phyloP scores from a whole-genome alignment of 148 eudicot genomes.

The Rhododendron williamsianum region DNA sequence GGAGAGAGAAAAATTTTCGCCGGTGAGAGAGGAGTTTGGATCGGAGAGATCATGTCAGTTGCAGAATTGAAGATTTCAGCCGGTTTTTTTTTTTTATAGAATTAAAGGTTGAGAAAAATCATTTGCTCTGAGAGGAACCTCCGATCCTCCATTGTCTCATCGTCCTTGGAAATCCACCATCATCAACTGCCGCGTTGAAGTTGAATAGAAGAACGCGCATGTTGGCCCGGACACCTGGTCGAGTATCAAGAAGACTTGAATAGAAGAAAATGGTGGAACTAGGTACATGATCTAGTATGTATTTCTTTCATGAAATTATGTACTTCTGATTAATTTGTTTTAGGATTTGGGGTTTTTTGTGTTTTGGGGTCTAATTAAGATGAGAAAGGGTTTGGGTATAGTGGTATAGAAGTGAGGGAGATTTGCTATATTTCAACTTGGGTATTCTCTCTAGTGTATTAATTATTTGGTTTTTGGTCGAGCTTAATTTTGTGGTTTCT shows the following conservation, averaged over 20 bases:
- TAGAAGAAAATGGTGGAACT: background rate
- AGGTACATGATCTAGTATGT: background rate
- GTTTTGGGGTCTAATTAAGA: background rate
- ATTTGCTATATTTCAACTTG: background rate
- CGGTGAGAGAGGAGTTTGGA: constrained; percentile 39
- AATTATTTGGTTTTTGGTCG: background rate
- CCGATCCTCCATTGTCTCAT: constrained; percentile 57
- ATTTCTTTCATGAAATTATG: background rate
- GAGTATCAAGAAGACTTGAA: background rate
- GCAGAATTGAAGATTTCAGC: constrained; percentile 33
- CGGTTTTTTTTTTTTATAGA: background rate
- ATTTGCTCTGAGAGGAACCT: constrained; percentile 89
- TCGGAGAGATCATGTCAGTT: constrained; percentile 77
- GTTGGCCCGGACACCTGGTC: background rate
- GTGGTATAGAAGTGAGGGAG: constrained; percentile 6
- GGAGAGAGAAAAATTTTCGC: background rate
- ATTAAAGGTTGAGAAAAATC: constrained; percentile 12
- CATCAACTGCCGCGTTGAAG: constrained; percentile 6
- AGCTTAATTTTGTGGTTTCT: background rate
- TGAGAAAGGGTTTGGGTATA: background rate
- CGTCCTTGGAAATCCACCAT: constrained; percentile 1
- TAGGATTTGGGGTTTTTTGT: background rate
- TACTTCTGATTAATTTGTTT: background rate
- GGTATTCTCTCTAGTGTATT: background rate
- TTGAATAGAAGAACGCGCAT: background rate